Evolutionary conservation across 306 rosid genomes (phyloP).

Genomic region (Fragaria vesca): DNA sequence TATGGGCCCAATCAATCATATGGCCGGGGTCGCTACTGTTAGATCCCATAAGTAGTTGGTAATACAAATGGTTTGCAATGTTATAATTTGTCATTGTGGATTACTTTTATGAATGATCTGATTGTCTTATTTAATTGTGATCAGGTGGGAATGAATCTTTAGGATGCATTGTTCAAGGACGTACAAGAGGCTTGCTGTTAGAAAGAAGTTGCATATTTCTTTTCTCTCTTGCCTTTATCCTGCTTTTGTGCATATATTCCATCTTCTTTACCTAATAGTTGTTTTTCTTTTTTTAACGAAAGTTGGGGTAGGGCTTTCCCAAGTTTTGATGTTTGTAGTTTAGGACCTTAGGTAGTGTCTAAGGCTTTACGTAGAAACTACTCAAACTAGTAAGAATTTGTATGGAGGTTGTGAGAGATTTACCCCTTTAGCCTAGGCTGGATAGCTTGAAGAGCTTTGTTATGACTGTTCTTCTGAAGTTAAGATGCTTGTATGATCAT

Average conservation of each 20-base stretch:
- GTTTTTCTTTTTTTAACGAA: neutral
- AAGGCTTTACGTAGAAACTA: slow-evolving; percentile 32
- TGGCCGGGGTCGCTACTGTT: slow-evolving; percentile 54
- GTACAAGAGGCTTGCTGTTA: slow-evolving; percentile 33
- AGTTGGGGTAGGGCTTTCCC: slow-evolving; percentile 33
- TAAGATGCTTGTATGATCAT: slow-evolving; percentile 22
- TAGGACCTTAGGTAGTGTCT: slow-evolving; percentile 48
- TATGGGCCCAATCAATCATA: slow-evolving; percentile 44
- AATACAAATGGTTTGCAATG: slow-evolving; percentile 21
- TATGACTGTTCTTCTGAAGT: slow-evolving; percentile 42
- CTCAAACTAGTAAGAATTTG: slow-evolving; percentile 18
- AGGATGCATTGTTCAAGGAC: slow-evolving; percentile 32
- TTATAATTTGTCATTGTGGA: slow-evolving; percentile 15
- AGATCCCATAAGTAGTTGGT: slow-evolving; percentile 36
- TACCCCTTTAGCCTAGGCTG: slow-evolving; percentile 37
- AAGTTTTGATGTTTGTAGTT: slow-evolving; percentile 29
- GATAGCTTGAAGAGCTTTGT: slow-evolving; percentile 36
- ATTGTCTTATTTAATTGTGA: slow-evolving; percentile 30
- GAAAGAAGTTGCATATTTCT: slow-evolving; percentile 42
- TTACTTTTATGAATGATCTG: slow-evolving; percentile 27
- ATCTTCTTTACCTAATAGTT: slow-evolving; percentile 24
- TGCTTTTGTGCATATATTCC: slow-evolving; percentile 27
- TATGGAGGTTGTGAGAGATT: slow-evolving; percentile 39
- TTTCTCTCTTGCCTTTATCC: slow-evolving; percentile 14
- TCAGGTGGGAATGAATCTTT: slow-evolving; percentile 47